These are phyloP conservation scores for Simmondsia chinensis DNA, from an alignment of 148 eudicot species.

Conservation along the genomic window DNA sequence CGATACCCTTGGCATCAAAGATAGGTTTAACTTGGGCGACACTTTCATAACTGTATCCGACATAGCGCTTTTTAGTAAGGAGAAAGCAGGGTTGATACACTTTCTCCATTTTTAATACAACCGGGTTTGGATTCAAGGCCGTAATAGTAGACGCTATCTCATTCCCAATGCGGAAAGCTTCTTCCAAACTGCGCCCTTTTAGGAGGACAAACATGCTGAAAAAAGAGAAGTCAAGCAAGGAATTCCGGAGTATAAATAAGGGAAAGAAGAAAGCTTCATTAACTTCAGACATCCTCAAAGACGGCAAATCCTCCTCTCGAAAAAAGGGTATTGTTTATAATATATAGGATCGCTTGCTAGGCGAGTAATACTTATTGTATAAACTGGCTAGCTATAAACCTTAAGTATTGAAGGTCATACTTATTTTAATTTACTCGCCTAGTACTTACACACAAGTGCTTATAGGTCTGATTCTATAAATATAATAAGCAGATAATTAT, in stretches of 20 bases:
- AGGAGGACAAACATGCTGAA: slow-evolving; percentile 95
- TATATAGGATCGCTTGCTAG: too few species aligned
- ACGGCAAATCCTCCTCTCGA: too few species aligned
- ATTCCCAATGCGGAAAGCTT: slow-evolving; percentile 63
- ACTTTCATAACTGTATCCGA: slow-evolving; percentile 87
- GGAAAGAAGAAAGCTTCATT: neutral
- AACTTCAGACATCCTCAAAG: too few species aligned
- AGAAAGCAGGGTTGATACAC: slow-evolving; percentile 92
- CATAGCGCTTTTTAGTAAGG: slow-evolving; percentile 91
- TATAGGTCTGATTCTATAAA: too few species aligned
- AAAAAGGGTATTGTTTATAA: too few species aligned
- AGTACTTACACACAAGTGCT: too few species aligned
- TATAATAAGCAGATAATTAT: too few species aligned
- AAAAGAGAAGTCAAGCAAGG: slow-evolving; percentile 3
- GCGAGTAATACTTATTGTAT: too few species aligned
- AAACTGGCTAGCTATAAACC: too few species aligned
- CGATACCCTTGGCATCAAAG: slow-evolving; percentile 97
- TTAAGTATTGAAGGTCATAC: too few species aligned
- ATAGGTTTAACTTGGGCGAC: slow-evolving; percentile 59
- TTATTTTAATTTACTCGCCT: too few species aligned
- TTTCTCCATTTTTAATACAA: slow-evolving; percentile 90
- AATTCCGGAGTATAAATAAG: neutral
- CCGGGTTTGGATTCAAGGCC: slow-evolving; percentile 76
- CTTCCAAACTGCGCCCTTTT: slow-evolving; percentile 61
- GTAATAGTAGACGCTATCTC: slow-evolving; percentile 81